Base-by-base conservation (phyloP, 2,329 filamentous ascomycete genomes). In the Fusarium sp. region DNA sequence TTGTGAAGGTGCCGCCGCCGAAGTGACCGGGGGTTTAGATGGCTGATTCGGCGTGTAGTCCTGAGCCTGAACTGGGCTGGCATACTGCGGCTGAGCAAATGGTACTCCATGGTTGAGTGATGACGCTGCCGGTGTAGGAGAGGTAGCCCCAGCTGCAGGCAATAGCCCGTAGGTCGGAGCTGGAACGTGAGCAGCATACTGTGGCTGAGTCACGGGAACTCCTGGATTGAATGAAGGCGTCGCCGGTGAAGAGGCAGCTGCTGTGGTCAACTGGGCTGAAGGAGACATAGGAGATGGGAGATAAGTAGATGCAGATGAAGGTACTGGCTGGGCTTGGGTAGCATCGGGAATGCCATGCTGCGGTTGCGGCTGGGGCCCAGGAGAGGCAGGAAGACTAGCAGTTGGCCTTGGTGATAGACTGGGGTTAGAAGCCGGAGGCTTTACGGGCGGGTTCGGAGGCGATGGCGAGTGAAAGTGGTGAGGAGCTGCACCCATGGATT, bases 81-180 rank as follows among this genome's bases (percentile, higher is more conserved):
- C 65, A 48, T 68, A 70, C 46, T 65, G 65, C 11, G 61, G 63
- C 13, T 70, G 67, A 19, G 57, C 23, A 17, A 53, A 67, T n/a
- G 63, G 58, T 4, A 57, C 48, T 32, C 44, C 65, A 14, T 44
- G n/a, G n/a, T 50, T 52, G 13, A 48, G 44, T 21, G 57, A 46
- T 8, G 62, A 46, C 8, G 41, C 47, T 14, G 47, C 46, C 10
- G 32, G 44, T 23, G 55, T 45, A 41, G 48, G 36, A 6, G 57
- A 57, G 9, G 41, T 33, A 21, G 47, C 25, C 3, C 53, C 33
- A 15, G 61, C 37, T 4, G 42, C 41, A 10, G 55, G 27, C 19
- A 41, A 29, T 19, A 52, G 49, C 2, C 43, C 46, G 21, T 68
- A 61, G 41, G 17, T 57, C n/a, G 53, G 60, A 10, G 42, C 29